Evolutionary conservation across 352 stramenopile genomes (phyloP).

Genomic region (Phytophthora fragariae): DNA sequence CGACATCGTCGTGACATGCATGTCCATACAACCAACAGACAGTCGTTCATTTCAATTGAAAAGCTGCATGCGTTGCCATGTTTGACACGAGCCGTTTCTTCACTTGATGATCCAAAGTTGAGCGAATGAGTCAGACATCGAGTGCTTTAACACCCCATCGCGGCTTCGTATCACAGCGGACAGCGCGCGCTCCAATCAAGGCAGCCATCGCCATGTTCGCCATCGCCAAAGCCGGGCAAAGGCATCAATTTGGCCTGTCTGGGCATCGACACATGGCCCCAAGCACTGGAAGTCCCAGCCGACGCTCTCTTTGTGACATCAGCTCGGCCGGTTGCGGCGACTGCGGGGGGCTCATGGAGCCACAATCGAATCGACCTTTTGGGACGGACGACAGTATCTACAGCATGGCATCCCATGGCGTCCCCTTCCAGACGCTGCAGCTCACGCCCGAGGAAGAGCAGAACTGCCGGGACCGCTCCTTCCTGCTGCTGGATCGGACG

Average conservation of each 20-base stretch:
- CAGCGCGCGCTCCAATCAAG: conserved; percentile 17
- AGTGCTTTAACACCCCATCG: conserved; percentile 12
- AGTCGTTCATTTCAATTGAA: not conserved
- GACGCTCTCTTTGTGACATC: conserved; percentile 20
- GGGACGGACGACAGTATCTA: not conserved
- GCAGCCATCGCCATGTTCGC: conserved; percentile 17
- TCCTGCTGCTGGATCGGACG: conserved; percentile 41
- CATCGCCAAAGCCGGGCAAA: conserved; percentile 28
- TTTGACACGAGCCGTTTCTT: not conserved
- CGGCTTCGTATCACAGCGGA: conserved; percentile 9
- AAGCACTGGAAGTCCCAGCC: conserved; percentile 22
- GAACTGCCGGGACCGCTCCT: conserved; percentile 33
- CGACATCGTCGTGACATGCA: not conserved
- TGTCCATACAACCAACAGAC: not conserved
- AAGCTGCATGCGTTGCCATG: not conserved
- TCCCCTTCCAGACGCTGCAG: conserved; percentile 29
- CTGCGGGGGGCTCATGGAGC: not conserved
- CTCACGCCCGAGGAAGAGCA: conserved; percentile 36
- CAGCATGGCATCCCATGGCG: conserved; percentile 9
- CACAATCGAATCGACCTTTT: conserved; percentile 24
- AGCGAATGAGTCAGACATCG: not conserved
- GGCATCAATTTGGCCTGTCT: conserved; percentile 23
- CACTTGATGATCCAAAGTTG: too few species aligned
- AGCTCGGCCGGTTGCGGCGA: not conserved
- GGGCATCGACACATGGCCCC: conserved; percentile 22